These are phyloP conservation scores for Yamadazyma oceani DNA, from an alignment of 1,139 yeast species.

Conservation along the genomic window DNA sequence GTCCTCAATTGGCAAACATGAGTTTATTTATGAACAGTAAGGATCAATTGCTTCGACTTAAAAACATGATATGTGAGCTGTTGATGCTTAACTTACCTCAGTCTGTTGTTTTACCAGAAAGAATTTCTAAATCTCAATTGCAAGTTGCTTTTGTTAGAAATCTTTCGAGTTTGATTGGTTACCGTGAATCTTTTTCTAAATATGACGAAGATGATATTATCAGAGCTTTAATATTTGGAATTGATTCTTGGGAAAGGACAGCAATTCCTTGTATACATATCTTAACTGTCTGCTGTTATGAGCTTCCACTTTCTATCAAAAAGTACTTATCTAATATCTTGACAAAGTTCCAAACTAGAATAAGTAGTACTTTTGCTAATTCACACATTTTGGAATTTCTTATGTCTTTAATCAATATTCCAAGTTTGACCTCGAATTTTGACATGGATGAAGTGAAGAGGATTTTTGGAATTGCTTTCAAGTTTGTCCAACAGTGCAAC, in stretches of 20 bases:
- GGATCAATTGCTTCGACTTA: slow-evolving; percentile 46
- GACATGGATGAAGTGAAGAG: slow-evolving; percentile 76
- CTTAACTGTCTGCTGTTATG: slow-evolving; percentile 76
- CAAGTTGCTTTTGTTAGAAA: slow-evolving; percentile 68
- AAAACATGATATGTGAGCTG: slow-evolving; percentile 59
- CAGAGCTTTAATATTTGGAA: slow-evolving; percentile 59
- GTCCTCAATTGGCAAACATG: slow-evolving; percentile 69
- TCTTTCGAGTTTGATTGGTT: slow-evolving; percentile 67
- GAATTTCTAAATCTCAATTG: slow-evolving; percentile 57
- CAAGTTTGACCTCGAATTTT: slow-evolving; percentile 67
- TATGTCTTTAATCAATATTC: slow-evolving; percentile 63
- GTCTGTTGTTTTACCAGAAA: slow-evolving; percentile 41
- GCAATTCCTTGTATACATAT: slow-evolving; percentile 79
- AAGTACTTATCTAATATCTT: slow-evolving; percentile 65
- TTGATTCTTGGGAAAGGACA: slow-evolving; percentile 76
- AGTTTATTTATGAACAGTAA: slow-evolving; percentile 50
- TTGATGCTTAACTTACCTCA: slow-evolving; percentile 51
- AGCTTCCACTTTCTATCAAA: slow-evolving; percentile 71
- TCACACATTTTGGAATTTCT: slow-evolving; percentile 79
- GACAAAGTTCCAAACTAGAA: slow-evolving; percentile 68
- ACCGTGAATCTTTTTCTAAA: slow-evolving; percentile 57
- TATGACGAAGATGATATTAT: slow-evolving; percentile 71
- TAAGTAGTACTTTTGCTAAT: slow-evolving; percentile 67
- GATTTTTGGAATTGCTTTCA: slow-evolving; percentile 82
- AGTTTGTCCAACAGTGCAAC: slow-evolving; percentile 69